Conservation (phyloP, 805 yeast species). For the Yarrowia sp. region DNA sequence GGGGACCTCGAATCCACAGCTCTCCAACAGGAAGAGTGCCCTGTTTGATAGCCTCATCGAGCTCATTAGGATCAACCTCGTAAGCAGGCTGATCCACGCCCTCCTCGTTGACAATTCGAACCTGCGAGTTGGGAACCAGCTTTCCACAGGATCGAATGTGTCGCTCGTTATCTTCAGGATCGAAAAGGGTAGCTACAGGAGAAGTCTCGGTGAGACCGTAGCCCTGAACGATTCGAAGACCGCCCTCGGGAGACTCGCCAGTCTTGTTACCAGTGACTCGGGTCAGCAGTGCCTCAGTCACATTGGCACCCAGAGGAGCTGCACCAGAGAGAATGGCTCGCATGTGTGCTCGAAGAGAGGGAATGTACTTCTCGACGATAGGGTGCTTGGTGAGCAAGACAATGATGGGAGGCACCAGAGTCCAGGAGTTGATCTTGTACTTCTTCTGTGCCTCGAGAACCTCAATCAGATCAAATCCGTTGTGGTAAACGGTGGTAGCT, state of each 20-base stretch:
- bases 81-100: constrained; percentile 59
- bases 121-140: constrained; percentile 56
- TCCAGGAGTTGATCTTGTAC: constrained; percentile 52
- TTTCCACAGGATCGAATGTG: constrained; percentile 55
- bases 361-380: constrained; percentile 52
- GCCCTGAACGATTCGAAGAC: constrained; percentile 42
- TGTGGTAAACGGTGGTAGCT: constrained; percentile 21
- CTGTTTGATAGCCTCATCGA: constrained; percentile 30
- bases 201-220: constrained; percentile 59
- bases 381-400: constrained; percentile 57
- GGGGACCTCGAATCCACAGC: constrained; percentile 63
- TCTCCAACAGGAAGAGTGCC: constrained; percentile 54
- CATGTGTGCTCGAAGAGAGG: constrained; percentile 53
- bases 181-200: constrained; percentile 58
- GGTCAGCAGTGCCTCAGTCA: constrained; percentile 40
- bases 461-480: constrained; percentile 30
- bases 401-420: constrained; percentile 55
- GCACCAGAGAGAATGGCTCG: constrained; percentile 56
- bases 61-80: constrained; percentile 47
- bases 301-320: constrained; percentile 53
- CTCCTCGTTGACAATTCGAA: constrained; percentile 54
- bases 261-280: constrained; percentile 43
- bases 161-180: constrained; percentile 50
- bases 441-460: constrained; percentile 40
- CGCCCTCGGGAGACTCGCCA: constrained; percentile 36